phyloP scores from a whole-genome alignment of 1,284 basidiomycete species.

The Rhodotorula sp. region DNA sequence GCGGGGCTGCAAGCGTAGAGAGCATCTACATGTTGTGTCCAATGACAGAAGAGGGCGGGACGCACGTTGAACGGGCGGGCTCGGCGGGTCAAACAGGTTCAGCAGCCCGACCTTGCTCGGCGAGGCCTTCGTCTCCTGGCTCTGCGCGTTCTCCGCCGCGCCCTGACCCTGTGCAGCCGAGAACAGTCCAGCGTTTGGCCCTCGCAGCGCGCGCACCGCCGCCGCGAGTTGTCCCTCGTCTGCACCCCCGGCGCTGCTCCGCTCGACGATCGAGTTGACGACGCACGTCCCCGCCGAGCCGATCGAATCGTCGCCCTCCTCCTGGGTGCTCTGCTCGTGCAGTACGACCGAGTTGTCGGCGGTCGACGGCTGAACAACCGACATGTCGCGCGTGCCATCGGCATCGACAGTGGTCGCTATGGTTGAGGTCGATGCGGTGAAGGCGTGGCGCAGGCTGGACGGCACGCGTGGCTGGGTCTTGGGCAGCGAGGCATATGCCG shows the following conservation, averaged over 20 bases:
- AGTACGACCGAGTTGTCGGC: neutral
- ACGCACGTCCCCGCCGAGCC: constrained; percentile 24
- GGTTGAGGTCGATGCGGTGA: constrained; percentile 18
- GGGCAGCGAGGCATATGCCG: constrained; percentile 7
- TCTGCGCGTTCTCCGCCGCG: neutral
- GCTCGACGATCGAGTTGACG: constrained; percentile 15
- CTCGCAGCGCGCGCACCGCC: constrained; percentile 31
- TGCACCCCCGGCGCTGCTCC: neutral
- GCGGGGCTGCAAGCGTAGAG: neutral
- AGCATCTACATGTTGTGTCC: neutral
- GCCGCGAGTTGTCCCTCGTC: constrained; percentile 32
- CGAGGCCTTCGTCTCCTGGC: neutral
- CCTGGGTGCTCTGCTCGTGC: neutral
- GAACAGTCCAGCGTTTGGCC: constrained; percentile 26
- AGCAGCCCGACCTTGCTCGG: constrained; percentile 16
- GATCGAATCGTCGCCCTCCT: neutral
- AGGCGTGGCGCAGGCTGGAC: constrained; percentile 26
- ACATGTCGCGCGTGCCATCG: neutral
- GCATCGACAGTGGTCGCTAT: neutral
- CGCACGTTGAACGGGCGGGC: constrained; percentile 3
- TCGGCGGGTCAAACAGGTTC: constrained; percentile 33
- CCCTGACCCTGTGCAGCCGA: neutral
- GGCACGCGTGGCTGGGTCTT: constrained; percentile 32
- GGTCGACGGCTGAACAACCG: neutral
- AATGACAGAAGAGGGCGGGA: neutral